These are phyloP conservation scores for Teunomyces atbi DNA, from an alignment of 805 yeast genomes.

Conservation along the genomic window DNA sequence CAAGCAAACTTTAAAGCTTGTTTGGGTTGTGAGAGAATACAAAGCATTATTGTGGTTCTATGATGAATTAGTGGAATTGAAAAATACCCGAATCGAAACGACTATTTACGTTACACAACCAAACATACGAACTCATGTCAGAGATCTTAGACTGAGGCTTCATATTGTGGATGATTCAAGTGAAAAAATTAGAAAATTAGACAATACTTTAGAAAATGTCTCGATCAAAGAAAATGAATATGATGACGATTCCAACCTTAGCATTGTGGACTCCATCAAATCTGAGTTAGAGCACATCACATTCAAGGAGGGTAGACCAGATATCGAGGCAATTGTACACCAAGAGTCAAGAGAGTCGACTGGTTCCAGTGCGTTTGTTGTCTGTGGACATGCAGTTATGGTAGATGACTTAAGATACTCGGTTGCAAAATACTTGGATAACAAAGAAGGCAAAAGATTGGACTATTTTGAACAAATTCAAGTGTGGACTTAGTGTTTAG, in stretches of 20 bases:
- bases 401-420: conserved; percentile 54
- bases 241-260: not conserved
- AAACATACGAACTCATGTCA: conserved; percentile 7
- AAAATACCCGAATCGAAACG: conserved; percentile 24
- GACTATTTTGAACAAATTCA: conserved; percentile 76
- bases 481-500: conserved; percentile 49
- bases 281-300: conserved; percentile 15
- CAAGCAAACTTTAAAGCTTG: conserved; percentile 36
- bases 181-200: not conserved
- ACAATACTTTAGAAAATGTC: not conserved
- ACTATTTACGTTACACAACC: conserved; percentile 31
- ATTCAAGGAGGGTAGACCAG: conserved; percentile 43
- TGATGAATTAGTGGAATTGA: conserved; percentile 36
- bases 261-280: conserved; percentile 6
- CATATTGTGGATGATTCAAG: conserved; percentile 1
- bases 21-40: conserved; percentile 63
- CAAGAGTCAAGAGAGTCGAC: conserved; percentile 33
- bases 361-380: conserved; percentile 51
- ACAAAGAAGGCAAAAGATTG: conserved; percentile 43
- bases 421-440: conserved; percentile 41
- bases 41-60: conserved; percentile 49
- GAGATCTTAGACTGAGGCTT: conserved; percentile 1
- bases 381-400: conserved; percentile 64
- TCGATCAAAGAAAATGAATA: not conserved
- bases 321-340: conserved; percentile 36